These are phyloP conservation scores for Westerdykella ornata DNA, from an alignment of 2,329 filamentous ascomycete genomes.

Conservation along the genomic window DNA sequence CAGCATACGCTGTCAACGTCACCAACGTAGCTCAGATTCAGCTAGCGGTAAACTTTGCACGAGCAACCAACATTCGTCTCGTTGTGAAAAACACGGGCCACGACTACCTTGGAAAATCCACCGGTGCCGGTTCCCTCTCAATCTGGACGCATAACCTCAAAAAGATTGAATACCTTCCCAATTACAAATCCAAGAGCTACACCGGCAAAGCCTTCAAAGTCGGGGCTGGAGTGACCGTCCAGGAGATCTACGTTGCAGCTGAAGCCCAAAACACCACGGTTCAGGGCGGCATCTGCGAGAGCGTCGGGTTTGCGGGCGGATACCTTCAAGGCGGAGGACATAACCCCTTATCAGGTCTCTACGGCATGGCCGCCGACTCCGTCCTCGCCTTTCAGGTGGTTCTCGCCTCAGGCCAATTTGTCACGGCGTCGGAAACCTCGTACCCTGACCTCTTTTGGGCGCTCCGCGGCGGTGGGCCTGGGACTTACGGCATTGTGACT, in stretches of 20 bases:
- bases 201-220: constrained; percentile 26
- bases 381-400: constrained; percentile 18
- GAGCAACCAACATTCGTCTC: constrained; percentile 26
- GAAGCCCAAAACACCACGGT: constrained; percentile 25
- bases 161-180: constrained; percentile 21
- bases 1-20: constrained; percentile 24
- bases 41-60: constrained; percentile 29
- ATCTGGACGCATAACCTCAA: constrained; percentile 30
- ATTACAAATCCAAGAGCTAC: constrained; percentile 22
- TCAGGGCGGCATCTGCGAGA: constrained; percentile 37
- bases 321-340: constrained; percentile 48
- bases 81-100: constrained; percentile 31
- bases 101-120: constrained; percentile 25
- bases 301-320: constrained; percentile 46
- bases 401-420: constrained; percentile 12
- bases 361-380: constrained; percentile 29
- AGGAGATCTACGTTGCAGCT: constrained; percentile 25
- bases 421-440: constrained; percentile 9
- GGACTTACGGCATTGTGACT: constrained; percentile 14
- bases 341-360: constrained; percentile 46
- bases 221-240: constrained; percentile 28
- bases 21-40: constrained; percentile 29
- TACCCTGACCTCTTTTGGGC: constrained; percentile 22
- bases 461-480: constrained; percentile 20
- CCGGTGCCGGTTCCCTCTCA: constrained; percentile 23